Evolutionary conservation across 805 yeast genomes (phyloP).

Genomic region (Isabelozyma pseudorhagii): DNA sequence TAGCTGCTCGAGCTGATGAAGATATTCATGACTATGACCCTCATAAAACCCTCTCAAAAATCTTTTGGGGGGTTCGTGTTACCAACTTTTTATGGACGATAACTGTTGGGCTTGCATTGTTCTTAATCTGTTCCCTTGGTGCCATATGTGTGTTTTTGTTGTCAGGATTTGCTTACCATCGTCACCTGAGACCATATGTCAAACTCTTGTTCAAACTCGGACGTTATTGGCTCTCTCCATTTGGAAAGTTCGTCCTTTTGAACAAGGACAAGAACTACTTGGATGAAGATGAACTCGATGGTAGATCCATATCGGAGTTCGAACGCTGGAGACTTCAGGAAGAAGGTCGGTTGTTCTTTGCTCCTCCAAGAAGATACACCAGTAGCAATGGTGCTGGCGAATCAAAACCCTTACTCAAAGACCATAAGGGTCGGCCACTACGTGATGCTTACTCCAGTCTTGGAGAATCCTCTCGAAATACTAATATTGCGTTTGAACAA

Average conservation of each 20-base stretch:
- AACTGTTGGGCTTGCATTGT: slow-evolving; percentile 67
- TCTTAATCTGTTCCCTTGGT: slow-evolving; percentile 49
- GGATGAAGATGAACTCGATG: slow-evolving; percentile 85
- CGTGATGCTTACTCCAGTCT: slow-evolving; percentile 34
- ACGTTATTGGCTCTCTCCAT: slow-evolving; percentile 74
- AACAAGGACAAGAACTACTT: slow-evolving; percentile 76
- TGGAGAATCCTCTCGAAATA: slow-evolving; percentile 11
- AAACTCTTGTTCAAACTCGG: slow-evolving; percentile 60
- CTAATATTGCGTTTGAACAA: slow-evolving; percentile 1
- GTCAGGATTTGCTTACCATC: slow-evolving; percentile 40
- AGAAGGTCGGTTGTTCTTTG: slow-evolving; percentile 77
- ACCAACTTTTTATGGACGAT: slow-evolving; percentile 73
- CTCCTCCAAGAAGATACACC: slow-evolving; percentile 52
- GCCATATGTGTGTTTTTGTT: slow-evolving; percentile 43
- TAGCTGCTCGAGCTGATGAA: slow-evolving; percentile 84
- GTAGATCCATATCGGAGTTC: slow-evolving; percentile 80
- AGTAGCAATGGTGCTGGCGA: slow-evolving; percentile 17
- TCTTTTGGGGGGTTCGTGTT: slow-evolving; percentile 59
- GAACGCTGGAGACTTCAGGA: slow-evolving; percentile 82
- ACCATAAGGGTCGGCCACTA: slow-evolving; percentile 39
- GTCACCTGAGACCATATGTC: slow-evolving; percentile 61
- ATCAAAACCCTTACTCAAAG: slow-evolving; percentile 37
- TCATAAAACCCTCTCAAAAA: slow-evolving; percentile 42
- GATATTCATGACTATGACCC: slow-evolving; percentile 81
- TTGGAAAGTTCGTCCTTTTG: slow-evolving; percentile 83